Evolutionary conservation across 495 filamentous ascomycete species (phyloP).

Genomic region (Aspergillus conjunctus): DNA sequence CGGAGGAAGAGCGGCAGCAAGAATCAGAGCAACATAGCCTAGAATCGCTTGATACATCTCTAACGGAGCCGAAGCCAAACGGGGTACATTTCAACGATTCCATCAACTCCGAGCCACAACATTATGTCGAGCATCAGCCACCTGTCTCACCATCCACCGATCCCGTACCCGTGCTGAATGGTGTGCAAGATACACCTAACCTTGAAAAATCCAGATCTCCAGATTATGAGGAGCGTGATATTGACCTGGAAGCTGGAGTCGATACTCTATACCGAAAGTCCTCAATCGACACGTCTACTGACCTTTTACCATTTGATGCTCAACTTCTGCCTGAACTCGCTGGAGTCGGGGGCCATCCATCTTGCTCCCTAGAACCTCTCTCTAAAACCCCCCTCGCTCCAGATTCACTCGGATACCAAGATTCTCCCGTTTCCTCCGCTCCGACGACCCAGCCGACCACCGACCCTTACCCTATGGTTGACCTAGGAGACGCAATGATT

Average conservation of each 20-base stretch:
- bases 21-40: slow-evolving; percentile 1
- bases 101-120: slow-evolving; percentile 9
- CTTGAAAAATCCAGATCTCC: slow-evolving; percentile 1
- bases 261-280: slow-evolving; percentile 19
- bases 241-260: slow-evolving; percentile 25
- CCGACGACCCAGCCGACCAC: slow-evolving; percentile 23
- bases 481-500: slow-evolving; percentile 22
- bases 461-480: slow-evolving; percentile 22
- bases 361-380: slow-evolving; percentile 17
- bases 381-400: slow-evolving; percentile 7
- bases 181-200: slow-evolving; percentile 9
- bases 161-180: not conserved
- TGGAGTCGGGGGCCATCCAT: slow-evolving; percentile 28
- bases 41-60: not conserved
- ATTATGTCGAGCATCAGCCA: slow-evolving; percentile 1
- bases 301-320: slow-evolving; percentile 14
- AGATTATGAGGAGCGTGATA: slow-evolving; percentile 19
- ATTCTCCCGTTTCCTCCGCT: slow-evolving; percentile 21
- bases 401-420: slow-evolving; percentile 16
- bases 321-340: slow-evolving; percentile 22
- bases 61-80: not conserved
- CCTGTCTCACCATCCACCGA: not conserved
- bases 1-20: not conserved
- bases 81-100: not conserved
- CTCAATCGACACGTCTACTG: slow-evolving; percentile 6